phyloP scores from a whole-genome alignment of 2,329 filamentous ascomycete species.

The Colletotrichum theobromicola region DNA sequence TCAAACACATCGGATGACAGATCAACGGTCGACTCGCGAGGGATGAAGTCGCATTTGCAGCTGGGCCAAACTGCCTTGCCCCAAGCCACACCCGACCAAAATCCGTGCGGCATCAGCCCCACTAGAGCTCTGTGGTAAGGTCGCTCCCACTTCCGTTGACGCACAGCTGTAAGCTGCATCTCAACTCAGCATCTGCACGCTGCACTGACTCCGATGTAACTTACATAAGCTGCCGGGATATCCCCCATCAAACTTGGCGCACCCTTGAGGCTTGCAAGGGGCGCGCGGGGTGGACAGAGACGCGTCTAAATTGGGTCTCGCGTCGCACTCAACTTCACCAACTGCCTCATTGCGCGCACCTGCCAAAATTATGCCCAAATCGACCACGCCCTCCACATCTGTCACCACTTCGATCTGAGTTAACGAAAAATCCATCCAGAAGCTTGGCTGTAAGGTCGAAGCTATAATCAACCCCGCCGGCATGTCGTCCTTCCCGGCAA shows the following conservation, averaged over 20 bases:
- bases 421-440: neutral
- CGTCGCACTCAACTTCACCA: neutral
- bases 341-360: neutral
- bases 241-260: neutral
- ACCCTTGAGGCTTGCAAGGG: neutral
- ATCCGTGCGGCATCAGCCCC: neutral
- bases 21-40: slow-evolving; percentile 8
- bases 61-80: neutral
- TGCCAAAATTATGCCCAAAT: neutral
- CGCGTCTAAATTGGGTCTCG: slow-evolving; percentile 14
- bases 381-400: neutral
- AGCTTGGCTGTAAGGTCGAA: neutral
- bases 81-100: neutral
- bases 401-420: neutral
- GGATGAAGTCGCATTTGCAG: slow-evolving; percentile 12
- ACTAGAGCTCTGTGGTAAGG: neutral
- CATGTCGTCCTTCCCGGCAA: slow-evolving; percentile 1
- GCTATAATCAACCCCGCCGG: neutral
- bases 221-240: neutral
- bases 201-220: neutral
- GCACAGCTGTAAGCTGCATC: neutral
- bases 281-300: slow-evolving; percentile 6
- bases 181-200: neutral
- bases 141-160: neutral
- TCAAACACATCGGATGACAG: neutral